phyloP scores from a whole-genome alignment of 2,329 filamentous ascomycete species.

The Pestalotiopsis sp. region DNA sequence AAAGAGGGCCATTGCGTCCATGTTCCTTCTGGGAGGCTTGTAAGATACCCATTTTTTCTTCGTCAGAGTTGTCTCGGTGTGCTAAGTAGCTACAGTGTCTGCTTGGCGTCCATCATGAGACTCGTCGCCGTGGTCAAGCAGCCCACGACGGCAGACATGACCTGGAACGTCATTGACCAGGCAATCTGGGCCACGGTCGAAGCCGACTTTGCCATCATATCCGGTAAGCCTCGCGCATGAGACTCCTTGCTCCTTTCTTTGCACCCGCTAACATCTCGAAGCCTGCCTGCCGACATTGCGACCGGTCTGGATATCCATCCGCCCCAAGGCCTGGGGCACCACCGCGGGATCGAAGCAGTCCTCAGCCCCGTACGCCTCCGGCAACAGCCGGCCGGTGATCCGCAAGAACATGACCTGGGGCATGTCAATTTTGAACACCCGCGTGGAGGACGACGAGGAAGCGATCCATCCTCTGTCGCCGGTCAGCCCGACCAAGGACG shows the following conservation, averaged over 20 bases:
- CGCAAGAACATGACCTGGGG: too few species aligned
- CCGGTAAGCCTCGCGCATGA: not conserved
- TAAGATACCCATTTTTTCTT: too few species aligned
- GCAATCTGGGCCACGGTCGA: slow-evolving; percentile 7
- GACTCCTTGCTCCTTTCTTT: not conserved
- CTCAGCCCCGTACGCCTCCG: too few species aligned
- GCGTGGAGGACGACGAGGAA: too few species aligned
- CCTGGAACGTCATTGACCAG: slow-evolving; percentile 10
- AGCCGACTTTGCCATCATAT: slow-evolving; percentile 3
- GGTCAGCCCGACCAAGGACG: too few species aligned
- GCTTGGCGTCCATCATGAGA: not conserved
- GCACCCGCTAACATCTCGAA: not conserved
- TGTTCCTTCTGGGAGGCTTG: slow-evolving; percentile 10
- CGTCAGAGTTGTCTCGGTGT: not conserved
- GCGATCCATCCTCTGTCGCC: too few species aligned
- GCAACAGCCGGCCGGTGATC: too few species aligned
- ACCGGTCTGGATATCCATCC: not conserved
- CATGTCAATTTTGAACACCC: too few species aligned
- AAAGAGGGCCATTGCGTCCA: not conserved
- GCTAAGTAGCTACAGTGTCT: not conserved
- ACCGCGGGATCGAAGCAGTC: too few species aligned
- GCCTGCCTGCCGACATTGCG: not conserved
- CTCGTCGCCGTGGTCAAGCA: not conserved
- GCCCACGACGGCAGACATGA: not conserved
- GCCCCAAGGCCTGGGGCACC: not conserved